Conservation (phyloP, 2,329 filamentous ascomycete genomes). For the Raffaelea deltoideospora region DNA sequence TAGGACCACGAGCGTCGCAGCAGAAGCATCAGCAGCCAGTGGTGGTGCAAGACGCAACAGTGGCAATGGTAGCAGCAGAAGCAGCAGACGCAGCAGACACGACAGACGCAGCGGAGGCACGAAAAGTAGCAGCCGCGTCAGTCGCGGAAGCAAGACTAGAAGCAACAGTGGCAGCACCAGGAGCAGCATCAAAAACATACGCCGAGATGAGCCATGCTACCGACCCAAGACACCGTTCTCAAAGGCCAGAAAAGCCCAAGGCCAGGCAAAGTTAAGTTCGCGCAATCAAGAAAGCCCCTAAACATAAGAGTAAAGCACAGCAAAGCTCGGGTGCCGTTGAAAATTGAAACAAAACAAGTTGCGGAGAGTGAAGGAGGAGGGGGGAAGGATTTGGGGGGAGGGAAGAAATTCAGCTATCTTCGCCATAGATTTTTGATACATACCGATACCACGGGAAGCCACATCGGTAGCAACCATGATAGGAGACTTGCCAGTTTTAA, state of each 20-base stretch:
- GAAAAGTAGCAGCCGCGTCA: too few relatives aligned
- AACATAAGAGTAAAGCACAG: conserved; percentile 86
- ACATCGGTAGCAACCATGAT: conserved; percentile 99
- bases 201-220: conserved; percentile 44
- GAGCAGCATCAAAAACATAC: too few relatives aligned
- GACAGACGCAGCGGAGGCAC: too few relatives aligned
- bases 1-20: conserved; percentile 65
- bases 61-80: too few relatives aligned
- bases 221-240: conserved; percentile 79
- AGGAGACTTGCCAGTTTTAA: conserved; percentile 98
- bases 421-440: conserved; percentile 52
- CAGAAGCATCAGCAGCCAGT: too few relatives aligned
- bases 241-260: conserved; percentile 66
- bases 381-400: conserved; percentile 16
- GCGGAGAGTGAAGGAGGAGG: conserved; percentile 5
- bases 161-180: too few relatives aligned
- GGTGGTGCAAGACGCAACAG: too few relatives aligned
- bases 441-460: conserved; percentile 99
- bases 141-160: too few relatives aligned
- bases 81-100: too few relatives aligned
- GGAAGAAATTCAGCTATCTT: conserved; percentile 13
- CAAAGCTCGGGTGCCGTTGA: conserved; percentile 38
- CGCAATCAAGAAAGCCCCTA: conserved; percentile 77
- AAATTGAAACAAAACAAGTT: conserved; percentile 25
- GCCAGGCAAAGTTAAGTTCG: conserved; percentile 85